phyloP scores from a whole-genome alignment of 257 asterid species.

The Nicotiana otophora region DNA sequence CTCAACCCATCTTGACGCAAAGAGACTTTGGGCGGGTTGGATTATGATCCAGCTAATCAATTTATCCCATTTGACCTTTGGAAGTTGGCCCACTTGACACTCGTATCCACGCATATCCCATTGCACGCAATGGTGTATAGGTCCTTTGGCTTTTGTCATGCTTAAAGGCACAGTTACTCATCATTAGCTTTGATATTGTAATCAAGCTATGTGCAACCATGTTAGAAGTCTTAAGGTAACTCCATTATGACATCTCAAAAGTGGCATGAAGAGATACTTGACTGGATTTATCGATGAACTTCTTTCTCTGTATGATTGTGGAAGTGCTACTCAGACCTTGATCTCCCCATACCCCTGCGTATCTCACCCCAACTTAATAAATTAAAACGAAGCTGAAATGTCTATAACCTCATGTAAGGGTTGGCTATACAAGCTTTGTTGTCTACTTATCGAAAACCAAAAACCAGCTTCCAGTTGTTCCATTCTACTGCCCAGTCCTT shows the following conservation, averaged over 20 bases:
- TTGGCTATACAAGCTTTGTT: slow-evolving; percentile 1
- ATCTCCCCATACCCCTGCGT: background rate
- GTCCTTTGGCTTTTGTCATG: too few species aligned
- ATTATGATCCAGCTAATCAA: too few species aligned
- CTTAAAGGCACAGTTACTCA: too few species aligned
- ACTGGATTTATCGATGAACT: background rate
- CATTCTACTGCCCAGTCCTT: background rate
- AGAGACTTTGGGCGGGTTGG: too few species aligned
- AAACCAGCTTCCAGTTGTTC: background rate
- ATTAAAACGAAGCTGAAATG: background rate
- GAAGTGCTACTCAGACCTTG: background rate
- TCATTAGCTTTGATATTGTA: too few species aligned
- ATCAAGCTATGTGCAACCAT: too few species aligned
- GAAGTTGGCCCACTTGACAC: too few species aligned
- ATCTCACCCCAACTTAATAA: background rate
- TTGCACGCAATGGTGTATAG: too few species aligned
- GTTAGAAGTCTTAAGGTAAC: too few species aligned
- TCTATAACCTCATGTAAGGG: background rate
- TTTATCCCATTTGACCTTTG: too few species aligned
- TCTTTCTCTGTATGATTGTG: background rate
- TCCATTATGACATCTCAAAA: background rate
- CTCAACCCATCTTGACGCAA: too few species aligned
- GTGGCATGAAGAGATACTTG: background rate
- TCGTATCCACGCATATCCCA: too few species aligned
- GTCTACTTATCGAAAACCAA: background rate